Evolutionary conservation across 768 basidiomycete genomes (phyloP).

Genomic region (Phaeotremella skinneri): DNA sequence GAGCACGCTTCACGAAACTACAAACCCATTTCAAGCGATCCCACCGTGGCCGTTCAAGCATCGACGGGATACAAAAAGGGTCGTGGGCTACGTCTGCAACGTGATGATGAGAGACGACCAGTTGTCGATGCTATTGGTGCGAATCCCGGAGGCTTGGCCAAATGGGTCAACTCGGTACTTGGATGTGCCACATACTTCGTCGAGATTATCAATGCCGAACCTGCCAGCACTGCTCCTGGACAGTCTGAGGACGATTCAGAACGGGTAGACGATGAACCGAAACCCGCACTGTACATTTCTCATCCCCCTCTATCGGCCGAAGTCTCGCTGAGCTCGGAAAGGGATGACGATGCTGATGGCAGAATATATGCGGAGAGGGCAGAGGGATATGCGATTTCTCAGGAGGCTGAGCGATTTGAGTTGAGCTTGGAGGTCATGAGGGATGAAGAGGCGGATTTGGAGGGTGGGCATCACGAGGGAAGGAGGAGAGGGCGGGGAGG

Average conservation of each 20-base stretch:
- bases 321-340: slow-evolving; percentile 15
- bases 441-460: slow-evolving; percentile 32
- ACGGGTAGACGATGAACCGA: not conserved
- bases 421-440: slow-evolving; percentile 36
- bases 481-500: slow-evolving; percentile 8
- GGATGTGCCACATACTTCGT: slow-evolving; percentile 24
- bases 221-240: not conserved
- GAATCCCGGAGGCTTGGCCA: slow-evolving; percentile 22
- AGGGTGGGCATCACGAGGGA: slow-evolving; percentile 21
- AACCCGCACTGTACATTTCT: slow-evolving; percentile 20
- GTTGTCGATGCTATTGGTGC: slow-evolving; percentile 23
- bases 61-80: slow-evolving; percentile 40
- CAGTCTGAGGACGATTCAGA: slow-evolving; percentile 2
- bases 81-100: slow-evolving; percentile 34
- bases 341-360: slow-evolving; percentile 10
- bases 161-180: slow-evolving; percentile 22
- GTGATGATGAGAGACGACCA: slow-evolving; percentile 24
- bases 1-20: slow-evolving; percentile 55
- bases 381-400: slow-evolving; percentile 34
- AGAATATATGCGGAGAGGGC: slow-evolving; percentile 30
- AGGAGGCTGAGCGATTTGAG: slow-evolving; percentile 44
- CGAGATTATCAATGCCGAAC: slow-evolving; percentile 8
- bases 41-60: slow-evolving; percentile 27
- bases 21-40: slow-evolving; percentile 30
- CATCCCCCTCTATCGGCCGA: slow-evolving; percentile 27